Base-by-base conservation (phyloP, 2,329 filamentous ascomycete species). In the Paracoccidioides lutzii region DNA sequence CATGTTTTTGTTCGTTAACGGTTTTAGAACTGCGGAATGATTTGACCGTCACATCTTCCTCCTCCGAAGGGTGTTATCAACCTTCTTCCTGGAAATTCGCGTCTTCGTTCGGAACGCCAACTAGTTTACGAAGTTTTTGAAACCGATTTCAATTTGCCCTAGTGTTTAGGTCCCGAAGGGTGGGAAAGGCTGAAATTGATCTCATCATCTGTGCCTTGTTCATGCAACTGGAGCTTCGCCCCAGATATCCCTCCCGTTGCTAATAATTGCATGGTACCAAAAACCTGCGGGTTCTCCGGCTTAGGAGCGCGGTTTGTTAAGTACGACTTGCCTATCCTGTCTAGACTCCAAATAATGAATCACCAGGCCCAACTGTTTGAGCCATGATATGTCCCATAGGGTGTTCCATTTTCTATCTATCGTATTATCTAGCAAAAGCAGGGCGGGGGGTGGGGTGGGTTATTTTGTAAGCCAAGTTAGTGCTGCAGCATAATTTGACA, bases 271-370 rank as follows among this genome's bases (percentile, higher is more conserved):
- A 30, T 22, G 22, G n/a, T 45, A 28, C 14, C 4, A 12, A 52
- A 52, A 6, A 12, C 50, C 22, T 42, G 38, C 22, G 30, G 14
- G 8, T n/a, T 30, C 37, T 9, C 4, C 22, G 14, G n/a, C 35
- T 28, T 1, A 33, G 28, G 50, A 3, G 14, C 37, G 28, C 2
- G 5, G 38, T 42, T 12, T 4, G 22, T n/a, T 43, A 42, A 22
- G 50, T 33, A 42, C 50, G 37, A 52, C 50, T 52, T 52, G 32
- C 50, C 50, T 52, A 52, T 41, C 38, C 22, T 32, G 35, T 28
- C 15, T 50, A 37, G 46, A 7, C 33, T 50, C 46, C n/a, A 37
- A 15, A 37, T 10, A 5, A 35, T 49, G 46, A 28, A 35, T 38
- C 10, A 30, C 10, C 32, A 33, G 9, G 14, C 1, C 45, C 35